These are phyloP conservation scores for Metschnikowia baotianmanensis DNA, from an alignment of 805 yeast species.

Conservation along the genomic window DNA sequence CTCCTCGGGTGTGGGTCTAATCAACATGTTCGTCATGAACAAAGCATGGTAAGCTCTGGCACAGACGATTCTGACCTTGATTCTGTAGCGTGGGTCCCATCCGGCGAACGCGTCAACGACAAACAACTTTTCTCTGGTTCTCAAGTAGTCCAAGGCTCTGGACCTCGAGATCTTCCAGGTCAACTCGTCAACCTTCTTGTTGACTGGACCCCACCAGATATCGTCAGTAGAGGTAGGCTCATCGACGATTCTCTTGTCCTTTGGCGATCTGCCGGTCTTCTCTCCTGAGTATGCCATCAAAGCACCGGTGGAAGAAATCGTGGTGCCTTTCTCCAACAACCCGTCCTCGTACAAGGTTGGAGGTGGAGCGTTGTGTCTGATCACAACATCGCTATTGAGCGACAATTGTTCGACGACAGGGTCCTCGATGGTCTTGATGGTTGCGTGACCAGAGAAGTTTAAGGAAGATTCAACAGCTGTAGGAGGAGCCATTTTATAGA, in stretches of 20 bases:
- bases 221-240: conserved; percentile 80
- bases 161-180: conserved; percentile 95
- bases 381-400: conserved; percentile 58
- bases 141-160: conserved; percentile 93
- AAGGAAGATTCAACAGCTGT: conserved; percentile 45
- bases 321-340: conserved; percentile 82
- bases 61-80: conserved; percentile 92
- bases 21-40: conserved; percentile 97
- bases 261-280: conserved; percentile 98
- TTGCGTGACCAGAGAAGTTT: conserved; percentile 38
- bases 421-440: conserved; percentile 39
- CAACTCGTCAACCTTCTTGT: conserved; percentile 88
- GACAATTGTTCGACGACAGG: conserved; percentile 42
- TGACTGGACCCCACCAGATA: conserved; percentile 99
- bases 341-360: conserved; percentile 96
- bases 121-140: conserved; percentile 91
- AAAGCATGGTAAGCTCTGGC: conserved; percentile 98
- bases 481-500: conserved; percentile 38
- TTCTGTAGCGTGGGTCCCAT: conserved; percentile 97
- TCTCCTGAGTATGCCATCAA: conserved; percentile 92
- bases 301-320: conserved; percentile 91
- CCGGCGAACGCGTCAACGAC: conserved; percentile 98
- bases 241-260: conserved; percentile 96
- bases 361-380: conserved; percentile 90
- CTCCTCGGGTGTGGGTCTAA: conserved; percentile 91